Evolutionary conservation across 2,329 filamentous ascomycete species (phyloP).

Genomic region (Penicillium aurantiogriseum): DNA sequence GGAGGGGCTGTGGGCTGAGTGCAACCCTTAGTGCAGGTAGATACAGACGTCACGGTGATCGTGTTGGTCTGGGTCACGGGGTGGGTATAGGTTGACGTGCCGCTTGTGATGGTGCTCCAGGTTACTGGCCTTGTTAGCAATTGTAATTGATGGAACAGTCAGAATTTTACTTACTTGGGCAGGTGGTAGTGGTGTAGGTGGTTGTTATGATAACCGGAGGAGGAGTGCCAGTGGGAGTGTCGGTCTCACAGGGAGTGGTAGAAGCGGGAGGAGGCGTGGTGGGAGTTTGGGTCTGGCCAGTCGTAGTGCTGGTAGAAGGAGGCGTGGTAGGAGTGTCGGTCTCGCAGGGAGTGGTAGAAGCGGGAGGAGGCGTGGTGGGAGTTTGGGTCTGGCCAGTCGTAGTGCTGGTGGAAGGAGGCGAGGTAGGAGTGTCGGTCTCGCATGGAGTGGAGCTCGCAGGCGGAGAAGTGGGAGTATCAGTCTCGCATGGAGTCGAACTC

Average conservation of each 20-base stretch:
- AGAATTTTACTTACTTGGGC: conserved; percentile 24
- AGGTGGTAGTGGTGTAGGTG: conserved; percentile 30
- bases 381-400: conserved; percentile 6
- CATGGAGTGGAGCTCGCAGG: conserved; percentile 1
- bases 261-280: conserved; percentile 7
- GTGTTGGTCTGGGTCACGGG: conserved; percentile 27
- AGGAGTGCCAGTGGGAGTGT: background rate
- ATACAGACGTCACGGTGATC: conserved; percentile 23
- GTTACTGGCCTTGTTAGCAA: conserved; percentile 22
- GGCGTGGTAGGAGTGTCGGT: background rate
- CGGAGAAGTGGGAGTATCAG: no score
- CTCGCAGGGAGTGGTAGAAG: conserved; percentile 6
- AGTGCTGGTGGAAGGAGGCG: conserved; percentile 1
- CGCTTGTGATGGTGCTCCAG: conserved; percentile 23
- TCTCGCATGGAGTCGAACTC: conserved; percentile 3
- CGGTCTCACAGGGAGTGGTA: conserved; percentile 3
- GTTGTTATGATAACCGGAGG: conserved; percentile 20
- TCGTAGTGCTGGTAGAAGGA: conserved; percentile 4
- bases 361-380: conserved; percentile 5
- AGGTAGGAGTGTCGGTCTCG: conserved; percentile 3
- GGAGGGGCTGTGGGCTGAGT: conserved; percentile 5
- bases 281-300: conserved; percentile 1
- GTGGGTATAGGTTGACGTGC: conserved; percentile 21
- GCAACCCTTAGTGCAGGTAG: conserved; percentile 22
- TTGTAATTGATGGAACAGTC: background rate